Conservation (phyloP, 2,329 filamentous ascomycete genomes). For the Paraconiothyrium brasiliense region DNA sequence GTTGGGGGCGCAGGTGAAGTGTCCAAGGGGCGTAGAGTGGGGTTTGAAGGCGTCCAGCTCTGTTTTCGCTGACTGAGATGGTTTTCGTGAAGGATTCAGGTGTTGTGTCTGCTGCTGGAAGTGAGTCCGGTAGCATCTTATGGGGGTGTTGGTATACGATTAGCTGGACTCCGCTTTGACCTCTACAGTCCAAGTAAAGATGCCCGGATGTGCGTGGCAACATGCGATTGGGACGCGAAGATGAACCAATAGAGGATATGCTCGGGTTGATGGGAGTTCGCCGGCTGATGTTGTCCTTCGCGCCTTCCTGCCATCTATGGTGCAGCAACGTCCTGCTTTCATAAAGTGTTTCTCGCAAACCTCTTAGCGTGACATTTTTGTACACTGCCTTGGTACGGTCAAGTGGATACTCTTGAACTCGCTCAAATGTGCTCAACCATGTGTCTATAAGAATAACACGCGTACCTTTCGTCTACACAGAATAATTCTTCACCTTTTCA, state of each 20-base stretch:
- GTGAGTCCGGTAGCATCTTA: background rate
- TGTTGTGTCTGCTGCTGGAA: background rate
- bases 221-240: background rate
- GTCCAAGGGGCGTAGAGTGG: background rate
- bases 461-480: background rate
- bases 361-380: background rate
- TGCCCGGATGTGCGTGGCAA: background rate
- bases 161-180: background rate
- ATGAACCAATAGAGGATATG: background rate
- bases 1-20: background rate
- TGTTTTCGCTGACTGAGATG: background rate
- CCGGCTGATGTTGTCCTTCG: background rate
- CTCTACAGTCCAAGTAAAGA: background rate
- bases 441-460: background rate
- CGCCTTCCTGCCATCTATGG: background rate
- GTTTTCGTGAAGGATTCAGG: background rate
- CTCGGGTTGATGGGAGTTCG: background rate
- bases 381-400: background rate
- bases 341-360: background rate
- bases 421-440: conserved; percentile 7
- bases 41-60: background rate
- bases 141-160: background rate
- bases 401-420: background rate
- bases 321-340: background rate
- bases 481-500: background rate